Base-by-base conservation (phyloP, 2,329 filamentous ascomycete species). In the Coleophoma eucalyptorum region DNA sequence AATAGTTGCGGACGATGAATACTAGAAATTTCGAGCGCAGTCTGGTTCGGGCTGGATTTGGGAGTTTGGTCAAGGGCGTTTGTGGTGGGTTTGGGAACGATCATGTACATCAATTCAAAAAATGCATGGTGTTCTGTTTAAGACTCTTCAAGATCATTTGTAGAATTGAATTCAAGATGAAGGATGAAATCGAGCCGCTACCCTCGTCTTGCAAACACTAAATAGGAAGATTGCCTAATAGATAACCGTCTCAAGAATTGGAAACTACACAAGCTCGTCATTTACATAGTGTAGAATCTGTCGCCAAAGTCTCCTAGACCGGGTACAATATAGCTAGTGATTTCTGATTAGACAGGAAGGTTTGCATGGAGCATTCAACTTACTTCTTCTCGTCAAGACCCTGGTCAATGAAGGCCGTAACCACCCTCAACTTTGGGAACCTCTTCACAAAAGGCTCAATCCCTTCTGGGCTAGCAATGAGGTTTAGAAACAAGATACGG, bases 321-420 rank as follows among this genome's bases (percentile, higher is more conserved):
- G 26, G 93, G 93, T 49, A 96, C 83, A 65, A 97, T 97, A 69
- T 97, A 97, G 69, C 93, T 97, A 41, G 43, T 32, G 31, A 16
- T 31, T 4, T 51, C 61, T 52, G 65, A 59, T 50, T 18, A 37
- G 18, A 44, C 43, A 35, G 46, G 21, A 35, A 46, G 21, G 10
- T 20, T 50, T 52, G 48, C 46, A 43, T 46, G 43, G 26, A 46
- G 46, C 20, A 18, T 20, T 43, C 45, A 51, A 76, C 84, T 66
- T 79, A 97, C 92, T 96, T 97, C 77, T 96, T 97, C 67, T 95
- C 92, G 68, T 99, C 89, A 56, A 99, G 76, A n/a, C 94, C 93
- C 75, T 93, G 81, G 67, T 99, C 94, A 64, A 99, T 87, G 67
- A 99, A 99, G 10, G 94, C 90, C 8, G 94, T 97, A 45, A 99